phyloP scores from a whole-genome alignment of 495 filamentous ascomycete genomes.

The Penicillium salamii region DNA sequence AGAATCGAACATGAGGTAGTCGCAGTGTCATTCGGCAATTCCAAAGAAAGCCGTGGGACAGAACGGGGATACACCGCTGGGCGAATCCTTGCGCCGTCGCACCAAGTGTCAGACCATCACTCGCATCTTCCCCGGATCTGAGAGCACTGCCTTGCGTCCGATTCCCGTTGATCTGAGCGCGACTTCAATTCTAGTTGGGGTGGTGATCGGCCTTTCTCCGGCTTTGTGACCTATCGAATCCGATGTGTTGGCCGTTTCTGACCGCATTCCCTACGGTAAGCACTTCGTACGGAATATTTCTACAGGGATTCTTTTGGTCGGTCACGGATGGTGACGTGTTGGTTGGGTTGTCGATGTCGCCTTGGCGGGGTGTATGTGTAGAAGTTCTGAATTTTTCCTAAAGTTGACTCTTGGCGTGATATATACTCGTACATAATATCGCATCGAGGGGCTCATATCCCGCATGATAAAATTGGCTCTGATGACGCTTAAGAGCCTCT shows the following conservation, averaged over 20 bases:
- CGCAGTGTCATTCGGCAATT: not conserved
- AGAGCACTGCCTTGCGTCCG: slow-evolving; percentile 9
- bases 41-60: slow-evolving; percentile 10
- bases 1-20: not conserved
- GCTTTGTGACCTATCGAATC: slow-evolving; percentile 1
- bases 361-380: not conserved
- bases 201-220: slow-evolving; percentile 1
- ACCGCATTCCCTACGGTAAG: not conserved
- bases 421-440: too few species aligned
- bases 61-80: slow-evolving; percentile 16
- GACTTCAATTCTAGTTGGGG: slow-evolving; percentile 1
- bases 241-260: slow-evolving; percentile 3
- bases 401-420: too few species aligned
- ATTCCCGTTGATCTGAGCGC: not conserved
- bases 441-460: too few species aligned
- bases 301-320: not conserved
- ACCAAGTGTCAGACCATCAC: slow-evolving; percentile 22
- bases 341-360: slow-evolving; percentile 3
- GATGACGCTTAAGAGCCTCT: too few species aligned
- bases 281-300: too few species aligned
- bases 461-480: too few species aligned
- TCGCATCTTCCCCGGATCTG: slow-evolving; percentile 22
- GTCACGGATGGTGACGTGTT: not conserved
- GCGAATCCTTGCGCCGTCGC: slow-evolving; percentile 19
- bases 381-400: too few species aligned